Evolutionary conservation across 495 filamentous ascomycete genomes (phyloP).

Genomic region (Talaromyces ruber): DNA sequence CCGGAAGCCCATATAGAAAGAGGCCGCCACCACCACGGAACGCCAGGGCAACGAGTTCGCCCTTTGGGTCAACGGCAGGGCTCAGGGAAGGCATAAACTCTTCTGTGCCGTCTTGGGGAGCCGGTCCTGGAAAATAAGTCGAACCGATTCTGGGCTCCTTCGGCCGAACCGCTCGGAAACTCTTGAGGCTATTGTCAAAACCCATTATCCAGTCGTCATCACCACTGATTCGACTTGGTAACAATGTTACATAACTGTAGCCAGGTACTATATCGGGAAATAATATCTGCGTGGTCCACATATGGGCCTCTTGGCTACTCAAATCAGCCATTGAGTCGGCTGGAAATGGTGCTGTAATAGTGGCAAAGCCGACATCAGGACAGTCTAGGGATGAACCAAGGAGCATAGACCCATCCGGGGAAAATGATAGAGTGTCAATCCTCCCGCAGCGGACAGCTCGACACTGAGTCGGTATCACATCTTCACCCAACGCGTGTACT

Average conservation of each 20-base stretch:
- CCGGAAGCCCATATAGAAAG: conserved; percentile 76
- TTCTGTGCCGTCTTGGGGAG: conserved; percentile 21
- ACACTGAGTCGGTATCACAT: conserved; percentile 55
- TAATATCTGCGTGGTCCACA: conserved; percentile 85
- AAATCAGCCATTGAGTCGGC: conserved; percentile 26
- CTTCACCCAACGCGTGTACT: conserved; percentile 63
- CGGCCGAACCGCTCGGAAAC: conserved; percentile 67
- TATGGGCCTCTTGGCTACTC: conserved; percentile 52
- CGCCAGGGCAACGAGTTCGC: conserved; percentile 68
- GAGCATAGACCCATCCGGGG: conserved; percentile 75
- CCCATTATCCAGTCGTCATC: conserved; percentile 74
- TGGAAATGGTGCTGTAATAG: conserved; percentile 76
- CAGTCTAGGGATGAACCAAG: conserved; percentile 65
- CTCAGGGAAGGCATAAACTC: conserved; percentile 55
- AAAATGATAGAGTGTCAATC: conserved; percentile 74
- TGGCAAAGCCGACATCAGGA: conserved; percentile 59
- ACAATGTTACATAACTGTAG: conserved; percentile 66
- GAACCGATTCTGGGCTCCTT: conserved; percentile 68
- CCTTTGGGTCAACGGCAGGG: conserved; percentile 57
- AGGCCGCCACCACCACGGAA: conserved; percentile 64
- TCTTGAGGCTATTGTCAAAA: conserved; percentile 67
- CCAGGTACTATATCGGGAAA: conserved; percentile 71
- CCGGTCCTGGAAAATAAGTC: conserved; percentile 73
- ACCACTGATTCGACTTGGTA: conserved; percentile 59
- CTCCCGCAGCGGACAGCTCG: conserved; percentile 74